Conservation (phyloP, 495 filamentous ascomycete species). For the Tuber brumale region DNA sequence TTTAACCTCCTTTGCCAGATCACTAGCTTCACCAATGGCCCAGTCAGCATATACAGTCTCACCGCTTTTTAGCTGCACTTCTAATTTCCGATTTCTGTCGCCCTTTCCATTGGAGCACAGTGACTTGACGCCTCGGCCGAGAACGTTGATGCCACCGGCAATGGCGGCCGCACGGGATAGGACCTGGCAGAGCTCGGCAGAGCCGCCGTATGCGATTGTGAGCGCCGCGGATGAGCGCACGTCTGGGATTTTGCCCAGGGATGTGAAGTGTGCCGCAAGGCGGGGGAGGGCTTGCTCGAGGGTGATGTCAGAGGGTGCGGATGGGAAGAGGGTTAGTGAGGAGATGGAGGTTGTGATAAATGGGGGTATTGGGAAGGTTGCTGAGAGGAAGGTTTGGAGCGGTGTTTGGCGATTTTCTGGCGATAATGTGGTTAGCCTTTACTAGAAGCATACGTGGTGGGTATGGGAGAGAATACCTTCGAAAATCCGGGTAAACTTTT, state of each 20-base stretch:
- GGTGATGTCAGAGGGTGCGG: slow-evolving; percentile 51
- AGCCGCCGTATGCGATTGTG: slow-evolving; percentile 65
- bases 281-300: slow-evolving; percentile 60
- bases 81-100: neutral
- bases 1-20: neutral
- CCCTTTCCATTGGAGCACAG: slow-evolving; percentile 17
- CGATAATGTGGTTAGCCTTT: neutral
- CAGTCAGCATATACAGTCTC: slow-evolving; percentile 28
- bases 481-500: slow-evolving; percentile 23
- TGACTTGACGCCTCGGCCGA: slow-evolving; percentile 58
- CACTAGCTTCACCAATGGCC: slow-evolving; percentile 14
- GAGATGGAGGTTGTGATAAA: slow-evolving; percentile 65
- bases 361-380: slow-evolving; percentile 65
- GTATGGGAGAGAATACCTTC: slow-evolving; percentile 3
- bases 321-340: slow-evolving; percentile 69
- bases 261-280: slow-evolving; percentile 74
- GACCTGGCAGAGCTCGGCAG: slow-evolving; percentile 86
- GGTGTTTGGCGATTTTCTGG: slow-evolving; percentile 13
- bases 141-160: slow-evolving; percentile 83
- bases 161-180: slow-evolving; percentile 88
- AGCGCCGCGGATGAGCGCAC: slow-evolving; percentile 36
- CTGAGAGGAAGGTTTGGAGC: slow-evolving; percentile 51
- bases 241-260: slow-evolving; percentile 56
- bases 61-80: slow-evolving; percentile 21
- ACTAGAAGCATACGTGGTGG: neutral